Percentiles rank a stretch among this genome's conserved stretches.
Evolutionary conservation across 805 yeast genomes (phyloP).

Genomic region (Wickerhamiella allomyrinae): DNA sequence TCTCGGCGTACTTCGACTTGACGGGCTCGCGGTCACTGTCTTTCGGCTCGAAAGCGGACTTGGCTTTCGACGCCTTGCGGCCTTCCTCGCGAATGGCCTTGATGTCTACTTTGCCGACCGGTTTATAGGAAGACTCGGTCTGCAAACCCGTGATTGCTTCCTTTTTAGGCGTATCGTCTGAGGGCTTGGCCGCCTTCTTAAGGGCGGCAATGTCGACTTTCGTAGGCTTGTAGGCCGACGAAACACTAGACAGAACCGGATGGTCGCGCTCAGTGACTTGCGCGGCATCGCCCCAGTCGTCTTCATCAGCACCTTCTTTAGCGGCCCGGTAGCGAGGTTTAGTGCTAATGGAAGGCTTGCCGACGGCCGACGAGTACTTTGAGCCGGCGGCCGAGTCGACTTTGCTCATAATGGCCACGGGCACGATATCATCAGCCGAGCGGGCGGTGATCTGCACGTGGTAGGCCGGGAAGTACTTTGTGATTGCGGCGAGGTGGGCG

Average conservation of each 20-base stretch:
- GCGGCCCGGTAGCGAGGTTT: conserved; percentile 26
- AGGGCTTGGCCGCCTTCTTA: conserved; percentile 1
- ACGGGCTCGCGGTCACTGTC: no score
- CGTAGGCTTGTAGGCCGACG: conserved; percentile 53
- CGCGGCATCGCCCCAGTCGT: conserved; percentile 54
- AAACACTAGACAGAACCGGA: conserved; percentile 27
- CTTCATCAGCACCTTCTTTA: conserved; percentile 30
- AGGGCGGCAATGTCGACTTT: conserved; percentile 40
- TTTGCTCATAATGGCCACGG: conserved; percentile 55
- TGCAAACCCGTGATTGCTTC: conserved; percentile 13
- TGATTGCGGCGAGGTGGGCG: conserved; percentile 28
- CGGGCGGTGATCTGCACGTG: conserved; percentile 97
- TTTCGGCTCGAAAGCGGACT: background rate
- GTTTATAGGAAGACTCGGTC: conserved; percentile 22
- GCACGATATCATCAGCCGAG: conserved; percentile 77
- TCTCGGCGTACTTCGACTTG: background rate
- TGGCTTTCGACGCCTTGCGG: conserved; percentile 3
- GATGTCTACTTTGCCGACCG: conserved; percentile 25
- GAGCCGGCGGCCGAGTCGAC: conserved; percentile 93
- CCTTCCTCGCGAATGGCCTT: conserved; percentile 21
- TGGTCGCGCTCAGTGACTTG: conserved; percentile 20
- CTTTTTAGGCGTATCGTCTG: background rate
- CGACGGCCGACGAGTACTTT: conserved; percentile 49
- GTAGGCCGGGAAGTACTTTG: conserved; percentile 43
- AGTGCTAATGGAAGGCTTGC: conserved; percentile 21